These are phyloP conservation scores for Akanthomyces dipterigenus DNA, from an alignment of 2,329 filamentous ascomycete genomes.

Conservation along the genomic window DNA sequence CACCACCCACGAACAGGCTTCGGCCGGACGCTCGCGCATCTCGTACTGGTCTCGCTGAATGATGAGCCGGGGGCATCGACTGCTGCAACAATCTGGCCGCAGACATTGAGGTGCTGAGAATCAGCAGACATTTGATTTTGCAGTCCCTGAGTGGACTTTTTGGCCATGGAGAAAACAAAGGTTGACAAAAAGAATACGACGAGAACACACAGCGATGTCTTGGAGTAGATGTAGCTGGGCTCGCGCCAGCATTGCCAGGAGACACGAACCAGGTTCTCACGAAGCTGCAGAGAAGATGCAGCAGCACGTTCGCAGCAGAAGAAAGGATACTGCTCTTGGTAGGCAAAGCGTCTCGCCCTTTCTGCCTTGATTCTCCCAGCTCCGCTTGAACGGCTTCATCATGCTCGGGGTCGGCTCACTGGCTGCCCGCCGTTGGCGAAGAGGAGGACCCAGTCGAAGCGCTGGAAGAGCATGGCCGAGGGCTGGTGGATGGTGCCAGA, in stretches of 20 bases:
- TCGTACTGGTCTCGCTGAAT: conserved; percentile 76
- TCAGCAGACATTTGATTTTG: conserved; percentile 83
- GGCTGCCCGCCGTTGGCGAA: conserved; percentile 68
- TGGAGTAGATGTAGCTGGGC: conserved; percentile 82
- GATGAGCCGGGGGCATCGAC: conserved; percentile 80
- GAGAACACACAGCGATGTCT: conserved; percentile 60
- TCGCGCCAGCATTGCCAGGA: conserved; percentile 92
- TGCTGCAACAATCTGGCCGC: conserved; percentile 73
- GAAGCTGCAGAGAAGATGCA: conserved; percentile 61
- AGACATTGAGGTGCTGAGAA: conserved; percentile 77
- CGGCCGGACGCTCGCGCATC: conserved; percentile 74
- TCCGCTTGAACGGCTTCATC: conserved; percentile 46
- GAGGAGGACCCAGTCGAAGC: conserved; percentile 77
- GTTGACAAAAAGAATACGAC: conserved; percentile 77
- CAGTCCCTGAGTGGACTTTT: conserved; percentile 66
- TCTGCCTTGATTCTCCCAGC: conserved; percentile 24
- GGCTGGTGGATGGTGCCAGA: conserved; percentile 98
- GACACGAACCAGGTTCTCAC: conserved; percentile 62
- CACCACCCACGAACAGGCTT: conserved; percentile 77
- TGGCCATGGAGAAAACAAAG: conserved; percentile 69
- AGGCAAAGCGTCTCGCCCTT: background rate
- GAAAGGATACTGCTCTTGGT: background rate
- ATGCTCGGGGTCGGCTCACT: conserved; percentile 54
- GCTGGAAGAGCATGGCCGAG: conserved; percentile 90
- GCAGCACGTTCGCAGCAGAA: conserved; percentile 62